phyloP scores from a whole-genome alignment of 345 rosid species.

The Eucalyptus tenuipes region DNA sequence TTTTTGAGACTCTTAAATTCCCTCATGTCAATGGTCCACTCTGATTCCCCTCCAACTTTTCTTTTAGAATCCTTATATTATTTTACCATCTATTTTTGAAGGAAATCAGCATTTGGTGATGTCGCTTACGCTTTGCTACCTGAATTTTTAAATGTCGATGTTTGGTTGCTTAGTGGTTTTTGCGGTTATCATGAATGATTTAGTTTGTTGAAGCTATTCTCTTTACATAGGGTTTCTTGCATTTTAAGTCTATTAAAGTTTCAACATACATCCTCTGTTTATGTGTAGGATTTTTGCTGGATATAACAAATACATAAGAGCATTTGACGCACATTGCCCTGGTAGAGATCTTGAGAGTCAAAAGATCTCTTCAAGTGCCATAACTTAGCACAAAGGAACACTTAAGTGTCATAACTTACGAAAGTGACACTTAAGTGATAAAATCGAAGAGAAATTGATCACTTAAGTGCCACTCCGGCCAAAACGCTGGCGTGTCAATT shows the following conservation, averaged over 20 bases:
- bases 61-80: too few species aligned
- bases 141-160: not conserved
- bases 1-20: not conserved
- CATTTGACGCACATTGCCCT: constrained; percentile 84
- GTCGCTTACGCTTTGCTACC: not conserved
- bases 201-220: not conserved
- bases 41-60: too few species aligned
- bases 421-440: too few species aligned
- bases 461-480: too few species aligned
- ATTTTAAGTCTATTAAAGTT: not conserved
- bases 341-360: constrained; percentile 73
- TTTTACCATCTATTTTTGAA: not conserved
- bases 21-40: not conserved
- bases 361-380: too few species aligned
- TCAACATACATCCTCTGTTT: not conserved
- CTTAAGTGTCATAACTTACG: too few species aligned
- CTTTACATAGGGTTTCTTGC: not conserved
- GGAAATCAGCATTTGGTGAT: not conserved
- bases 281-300: constrained; percentile 72
- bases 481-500: too few species aligned
- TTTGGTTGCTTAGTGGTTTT: not conserved
- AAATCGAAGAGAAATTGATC: too few species aligned
- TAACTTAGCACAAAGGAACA: too few species aligned
- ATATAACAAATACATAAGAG: constrained; percentile 66
- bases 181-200: not conserved